Conservation (phyloP, 176 grass and related monocot species). For the Paspalum vaginatum region DNA sequence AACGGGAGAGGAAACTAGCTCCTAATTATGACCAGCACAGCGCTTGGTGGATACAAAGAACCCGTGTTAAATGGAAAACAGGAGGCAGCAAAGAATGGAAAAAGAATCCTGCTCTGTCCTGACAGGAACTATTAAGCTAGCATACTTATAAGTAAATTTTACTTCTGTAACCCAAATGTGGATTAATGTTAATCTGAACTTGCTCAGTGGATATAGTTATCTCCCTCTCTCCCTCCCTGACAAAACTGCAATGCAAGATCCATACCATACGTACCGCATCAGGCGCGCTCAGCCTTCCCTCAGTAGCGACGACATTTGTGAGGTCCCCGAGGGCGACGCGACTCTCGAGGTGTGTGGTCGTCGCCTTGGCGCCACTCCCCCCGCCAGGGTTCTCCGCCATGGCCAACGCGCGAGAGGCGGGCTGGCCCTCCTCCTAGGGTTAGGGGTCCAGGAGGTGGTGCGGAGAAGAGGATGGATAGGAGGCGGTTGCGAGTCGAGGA, state of each 20-base stretch:
- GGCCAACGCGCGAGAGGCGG: neutral
- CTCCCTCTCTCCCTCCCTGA: too few species aligned
- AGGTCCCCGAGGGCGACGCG: constrained; percentile 12
- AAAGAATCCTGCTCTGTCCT: neutral
- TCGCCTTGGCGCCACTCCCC: neutral
- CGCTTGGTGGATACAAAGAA: neutral
- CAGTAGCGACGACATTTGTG: neutral
- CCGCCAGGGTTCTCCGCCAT: neutral
- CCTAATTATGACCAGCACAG: neutral
- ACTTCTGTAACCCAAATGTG: neutral
- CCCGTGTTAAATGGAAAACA: neutral
- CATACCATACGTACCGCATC: neutral
- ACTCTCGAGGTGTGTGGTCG: neutral
- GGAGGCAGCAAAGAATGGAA: neutral
- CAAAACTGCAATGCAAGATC: neutral
- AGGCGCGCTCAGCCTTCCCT: neutral
- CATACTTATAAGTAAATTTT: neutral
- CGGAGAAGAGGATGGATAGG: neutral
- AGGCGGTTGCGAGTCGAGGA: neutral
- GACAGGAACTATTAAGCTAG: neutral
- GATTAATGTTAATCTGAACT: neutral
- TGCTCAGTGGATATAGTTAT: neutral
- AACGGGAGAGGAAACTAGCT: neutral
- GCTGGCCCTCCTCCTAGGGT: neutral
- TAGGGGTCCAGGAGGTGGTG: neutral